Base-by-base conservation (phyloP, 2,329 filamentous ascomycete species). In the Fusarium guadeloupense region DNA sequence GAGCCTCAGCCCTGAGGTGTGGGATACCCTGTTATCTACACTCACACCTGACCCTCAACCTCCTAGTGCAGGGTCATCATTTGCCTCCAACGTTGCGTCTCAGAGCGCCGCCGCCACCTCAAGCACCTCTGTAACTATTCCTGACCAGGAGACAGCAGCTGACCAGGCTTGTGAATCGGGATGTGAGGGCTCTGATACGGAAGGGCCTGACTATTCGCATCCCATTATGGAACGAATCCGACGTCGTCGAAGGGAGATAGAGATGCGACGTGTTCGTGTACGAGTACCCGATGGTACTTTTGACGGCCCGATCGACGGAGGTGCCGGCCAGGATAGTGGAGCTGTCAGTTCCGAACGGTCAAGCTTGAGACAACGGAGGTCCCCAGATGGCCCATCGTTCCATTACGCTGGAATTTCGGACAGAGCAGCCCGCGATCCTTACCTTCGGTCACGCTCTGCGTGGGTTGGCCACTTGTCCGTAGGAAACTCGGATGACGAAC, bases 11-110 rank as follows among this genome's bases (percentile, higher is more conserved):
- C 89, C 89, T 1, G 89, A 89, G 48, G 81, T 81, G 2, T 97
- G 93, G 93, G 89, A 94, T 56, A 92, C 88, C 4, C 86, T 97
- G 47, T 80, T 93, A 53, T 89, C 85, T 7, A 96, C 91, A 0
- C 84, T 97, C 58, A 89, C 90, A 0, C 91, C 92, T 1, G 93
- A 97, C 72, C 87, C 89, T 14, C 89, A 91, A 59, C 84, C 91
- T 4, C 92, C 93, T 1, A 96, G 90, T 67, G 85, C 87, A 3
- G 87, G 90, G 25, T 93, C 92, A 1, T 97, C 93, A 1, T 97
- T 97, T 72, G 85, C 88, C 1, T 93, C 91, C 9, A 82, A 82
- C 9, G 59, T 69, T 3, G 71, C 69, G 1, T 79, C 81, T 1
- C 81, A 81, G 58, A 77, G 72, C 47, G 74, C 76, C 3, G 76